These are phyloP conservation scores for Kluyveromyces siamensis DNA, from an alignment of 805 yeast species.

Conservation along the genomic window DNA sequence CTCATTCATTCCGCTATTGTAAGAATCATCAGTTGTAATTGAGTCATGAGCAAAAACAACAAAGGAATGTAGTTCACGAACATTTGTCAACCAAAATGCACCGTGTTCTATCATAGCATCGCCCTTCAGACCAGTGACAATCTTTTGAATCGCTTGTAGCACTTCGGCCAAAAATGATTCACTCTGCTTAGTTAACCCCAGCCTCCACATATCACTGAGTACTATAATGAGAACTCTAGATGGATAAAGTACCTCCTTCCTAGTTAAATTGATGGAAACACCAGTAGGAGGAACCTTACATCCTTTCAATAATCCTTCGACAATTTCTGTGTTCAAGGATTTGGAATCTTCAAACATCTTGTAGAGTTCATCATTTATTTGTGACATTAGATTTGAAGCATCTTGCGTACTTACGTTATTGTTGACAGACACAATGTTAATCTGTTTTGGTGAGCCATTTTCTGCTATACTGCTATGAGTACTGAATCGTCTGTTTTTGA, in stretches of 20 bases:
- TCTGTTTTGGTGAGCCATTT: constrained; percentile 14
- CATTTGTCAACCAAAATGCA: constrained; percentile 95
- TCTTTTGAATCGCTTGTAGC: constrained; percentile 74
- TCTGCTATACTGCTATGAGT: constrained; percentile 8
- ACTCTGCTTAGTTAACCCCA: constrained; percentile 85
- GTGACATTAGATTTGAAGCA: constrained; percentile 45
- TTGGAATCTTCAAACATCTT: constrained; percentile 61
- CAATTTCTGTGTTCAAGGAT: constrained; percentile 69
- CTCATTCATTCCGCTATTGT: constrained; percentile 77
- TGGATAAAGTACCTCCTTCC: constrained; percentile 91
- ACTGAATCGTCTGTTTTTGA: constrained; percentile 29
- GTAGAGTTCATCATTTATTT: constrained; percentile 68
- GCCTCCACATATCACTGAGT: constrained; percentile 95
- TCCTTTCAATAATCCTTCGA: constrained; percentile 77
- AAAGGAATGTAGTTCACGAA: constrained; percentile 90
- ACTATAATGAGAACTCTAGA: constrained; percentile 89
- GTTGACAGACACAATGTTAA: constrained; percentile 14
- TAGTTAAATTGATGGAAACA: constrained; percentile 70
- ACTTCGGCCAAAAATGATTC: constrained; percentile 88
- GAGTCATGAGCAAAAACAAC: constrained; percentile 90
- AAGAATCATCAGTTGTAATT: constrained; percentile 74
- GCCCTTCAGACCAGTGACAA: constrained; percentile 71
- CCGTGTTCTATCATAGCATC: constrained; percentile 86
- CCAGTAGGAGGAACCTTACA: constrained; percentile 80
- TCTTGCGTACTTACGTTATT: constrained; percentile 29